These are phyloP conservation scores for Tuber brumale DNA, from an alignment of 495 filamentous ascomycete species.

Conservation along the genomic window DNA sequence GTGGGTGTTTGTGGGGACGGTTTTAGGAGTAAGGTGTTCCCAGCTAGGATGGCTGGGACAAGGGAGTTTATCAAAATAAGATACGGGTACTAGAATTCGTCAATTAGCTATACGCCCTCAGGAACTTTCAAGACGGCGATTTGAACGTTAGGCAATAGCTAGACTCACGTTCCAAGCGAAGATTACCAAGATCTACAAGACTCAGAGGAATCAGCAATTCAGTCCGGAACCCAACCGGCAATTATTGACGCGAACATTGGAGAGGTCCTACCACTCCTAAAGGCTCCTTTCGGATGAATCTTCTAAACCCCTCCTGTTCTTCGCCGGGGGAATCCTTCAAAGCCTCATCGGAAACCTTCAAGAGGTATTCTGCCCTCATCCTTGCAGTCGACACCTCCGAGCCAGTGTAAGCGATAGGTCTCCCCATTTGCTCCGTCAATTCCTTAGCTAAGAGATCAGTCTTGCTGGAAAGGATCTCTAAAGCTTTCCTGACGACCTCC, in stretches of 20 bases:
- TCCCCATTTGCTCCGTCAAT: constrained; percentile 88
- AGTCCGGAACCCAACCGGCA: background rate
- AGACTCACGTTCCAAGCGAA: constrained; percentile 88
- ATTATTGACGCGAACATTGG: background rate
- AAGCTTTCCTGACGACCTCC: constrained; percentile 66
- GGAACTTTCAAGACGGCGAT: background rate
- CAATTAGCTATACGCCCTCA: background rate
- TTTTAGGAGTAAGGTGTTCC: constrained; percentile 85
- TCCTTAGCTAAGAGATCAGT: constrained; percentile 77
- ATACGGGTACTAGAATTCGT: constrained; percentile 68
- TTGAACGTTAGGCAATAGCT: background rate
- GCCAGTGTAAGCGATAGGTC: constrained; percentile 75
- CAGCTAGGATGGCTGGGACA: constrained; percentile 77
- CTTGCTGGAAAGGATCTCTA: constrained; percentile 59
- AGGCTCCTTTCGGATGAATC: constrained; percentile 79
- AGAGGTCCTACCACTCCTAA: constrained; percentile 59
- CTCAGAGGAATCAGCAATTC: background rate
- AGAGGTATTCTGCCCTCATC: constrained; percentile 69
- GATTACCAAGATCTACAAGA: constrained; percentile 54
- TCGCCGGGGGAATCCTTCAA: constrained; percentile 72
- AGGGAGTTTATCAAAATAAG: constrained; percentile 84
- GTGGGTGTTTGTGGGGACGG: constrained; percentile 92
- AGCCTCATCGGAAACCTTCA: constrained; percentile 68
- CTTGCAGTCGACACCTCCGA: constrained; percentile 77
- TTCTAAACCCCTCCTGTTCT: constrained; percentile 73